Conservation (phyloP, 441 rosid genomes). For the Geranium incanum region DNA sequence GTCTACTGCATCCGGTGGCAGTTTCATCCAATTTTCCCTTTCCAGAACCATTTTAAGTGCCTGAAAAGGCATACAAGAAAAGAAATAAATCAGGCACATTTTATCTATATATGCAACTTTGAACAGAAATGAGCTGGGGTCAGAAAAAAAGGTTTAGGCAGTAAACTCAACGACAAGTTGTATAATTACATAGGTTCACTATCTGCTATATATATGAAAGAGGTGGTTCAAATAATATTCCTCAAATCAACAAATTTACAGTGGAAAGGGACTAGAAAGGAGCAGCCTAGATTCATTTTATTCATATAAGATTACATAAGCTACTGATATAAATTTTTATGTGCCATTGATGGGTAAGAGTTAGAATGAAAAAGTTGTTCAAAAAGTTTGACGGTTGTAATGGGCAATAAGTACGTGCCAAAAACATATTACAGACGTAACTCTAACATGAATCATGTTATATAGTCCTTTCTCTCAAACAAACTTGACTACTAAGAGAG, state of each 20-base stretch:
- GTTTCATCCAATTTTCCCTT: constrained; percentile 79
- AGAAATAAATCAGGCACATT: not conserved
- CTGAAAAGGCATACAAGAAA: constrained; percentile 33
- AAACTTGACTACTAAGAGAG: not conserved
- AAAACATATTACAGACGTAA: constrained; percentile 2
- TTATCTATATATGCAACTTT: not conserved
- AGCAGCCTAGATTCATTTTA: not conserved
- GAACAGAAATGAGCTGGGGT: not conserved
- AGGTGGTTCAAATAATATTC: not conserved
- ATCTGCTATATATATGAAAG: not conserved
- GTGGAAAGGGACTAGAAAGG: not conserved
- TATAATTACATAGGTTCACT: not conserved
- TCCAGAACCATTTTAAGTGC: constrained; percentile 98
- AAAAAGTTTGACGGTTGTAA: not conserved
- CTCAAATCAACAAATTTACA: not conserved
- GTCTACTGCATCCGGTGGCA: constrained; percentile 69
- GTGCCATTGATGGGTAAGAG: not conserved
- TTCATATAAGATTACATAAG: not conserved
- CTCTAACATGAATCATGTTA: not conserved
- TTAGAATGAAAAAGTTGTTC: not conserved
- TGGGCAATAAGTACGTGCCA: not conserved
- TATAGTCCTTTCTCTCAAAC: not conserved
- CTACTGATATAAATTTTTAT: not conserved
- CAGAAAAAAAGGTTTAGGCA: not conserved
- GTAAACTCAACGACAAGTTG: not conserved